Conservation (phyloP, 2,329 filamentous ascomycete species). For the Fusarium neocosmosporiellum region DNA sequence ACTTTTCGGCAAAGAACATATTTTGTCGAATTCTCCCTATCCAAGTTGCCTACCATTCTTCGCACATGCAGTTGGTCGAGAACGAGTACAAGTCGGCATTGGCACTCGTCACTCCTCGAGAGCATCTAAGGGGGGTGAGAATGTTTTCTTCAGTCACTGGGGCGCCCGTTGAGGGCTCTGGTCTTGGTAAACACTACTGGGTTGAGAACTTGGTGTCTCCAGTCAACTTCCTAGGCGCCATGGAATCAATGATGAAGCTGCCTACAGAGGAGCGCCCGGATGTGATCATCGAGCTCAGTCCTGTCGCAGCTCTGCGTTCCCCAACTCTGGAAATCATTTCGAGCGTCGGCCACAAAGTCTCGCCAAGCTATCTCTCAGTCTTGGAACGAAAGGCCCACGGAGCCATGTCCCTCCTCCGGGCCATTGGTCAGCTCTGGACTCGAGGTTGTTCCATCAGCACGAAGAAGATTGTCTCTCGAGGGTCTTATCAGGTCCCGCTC, state of each 20-base stretch:
- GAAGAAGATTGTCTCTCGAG: constrained; percentile 42
- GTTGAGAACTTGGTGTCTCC: constrained; percentile 57
- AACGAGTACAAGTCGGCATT: constrained; percentile 50
- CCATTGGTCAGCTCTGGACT: constrained; percentile 53
- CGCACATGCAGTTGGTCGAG: constrained; percentile 55
- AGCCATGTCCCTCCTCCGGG: constrained; percentile 42
- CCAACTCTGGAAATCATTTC: constrained; percentile 52
- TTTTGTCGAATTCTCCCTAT: constrained; percentile 53
- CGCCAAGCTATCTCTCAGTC: constrained; percentile 41
- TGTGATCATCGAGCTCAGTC: constrained; percentile 56
- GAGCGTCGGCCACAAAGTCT: constrained; percentile 3
- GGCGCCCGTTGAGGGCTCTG: constrained; percentile 27
- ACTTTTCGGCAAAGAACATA: constrained; percentile 47
- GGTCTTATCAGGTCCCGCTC: constrained; percentile 16
- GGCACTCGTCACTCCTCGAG: constrained; percentile 29
- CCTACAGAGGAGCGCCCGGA: constrained; percentile 45
- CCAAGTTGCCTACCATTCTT: constrained; percentile 57
- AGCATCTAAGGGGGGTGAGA: constrained; percentile 17
- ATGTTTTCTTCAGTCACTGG: constrained; percentile 59
- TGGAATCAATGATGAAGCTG: constrained; percentile 49
- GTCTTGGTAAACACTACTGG: constrained; percentile 57
- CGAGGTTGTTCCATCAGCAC: constrained; percentile 49
- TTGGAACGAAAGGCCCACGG: constrained; percentile 44
- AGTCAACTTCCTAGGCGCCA: constrained; percentile 57
- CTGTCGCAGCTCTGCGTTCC: constrained; percentile 50